These are phyloP conservation scores for Phellopilus nigrolimitatus DNA, from an alignment of 1,284 basidiomycete genomes.

Conservation along the genomic window DNA sequence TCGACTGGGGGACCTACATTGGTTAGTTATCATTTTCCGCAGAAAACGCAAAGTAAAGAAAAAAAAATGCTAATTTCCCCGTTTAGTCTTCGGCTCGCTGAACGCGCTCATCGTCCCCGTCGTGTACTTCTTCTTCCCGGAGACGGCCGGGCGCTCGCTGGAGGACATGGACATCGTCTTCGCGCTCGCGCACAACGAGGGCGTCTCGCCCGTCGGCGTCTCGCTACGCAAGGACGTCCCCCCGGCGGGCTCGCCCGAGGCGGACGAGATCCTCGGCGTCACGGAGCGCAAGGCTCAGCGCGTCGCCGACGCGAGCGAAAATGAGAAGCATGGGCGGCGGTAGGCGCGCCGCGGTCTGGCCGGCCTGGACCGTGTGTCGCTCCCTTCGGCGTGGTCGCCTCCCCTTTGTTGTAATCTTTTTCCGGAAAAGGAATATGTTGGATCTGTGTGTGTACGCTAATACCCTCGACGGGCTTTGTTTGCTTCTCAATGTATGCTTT, in stretches of 20 bases:
- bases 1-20: slow-evolving; percentile 60
- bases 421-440: too few species aligned
- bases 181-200: slow-evolving; percentile 52
- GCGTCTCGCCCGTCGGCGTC: slow-evolving; percentile 50
- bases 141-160: slow-evolving; percentile 58
- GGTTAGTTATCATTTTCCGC: slow-evolving; percentile 29
- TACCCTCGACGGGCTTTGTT: too few species aligned
- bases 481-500: too few species aligned
- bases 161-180: slow-evolving; percentile 67
- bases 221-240: slow-evolving; percentile 54
- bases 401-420: too few species aligned
- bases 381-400: too few species aligned
- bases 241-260: slow-evolving; percentile 18
- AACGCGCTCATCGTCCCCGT: slow-evolving; percentile 58
- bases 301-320: slow-evolving; percentile 24
- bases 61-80: background rate
- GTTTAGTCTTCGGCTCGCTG: slow-evolving; percentile 51
- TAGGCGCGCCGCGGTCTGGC: too few species aligned
- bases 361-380: too few species aligned
- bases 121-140: slow-evolving; percentile 65
- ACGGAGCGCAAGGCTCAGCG: slow-evolving; percentile 44
- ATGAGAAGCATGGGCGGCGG: background rate
- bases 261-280: slow-evolving; percentile 18
- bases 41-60: background rate
- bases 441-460: too few species aligned